Evolutionary conservation across 1,284 basidiomycete genomes (phyloP).

Genomic region (Baeospora myosura): DNA sequence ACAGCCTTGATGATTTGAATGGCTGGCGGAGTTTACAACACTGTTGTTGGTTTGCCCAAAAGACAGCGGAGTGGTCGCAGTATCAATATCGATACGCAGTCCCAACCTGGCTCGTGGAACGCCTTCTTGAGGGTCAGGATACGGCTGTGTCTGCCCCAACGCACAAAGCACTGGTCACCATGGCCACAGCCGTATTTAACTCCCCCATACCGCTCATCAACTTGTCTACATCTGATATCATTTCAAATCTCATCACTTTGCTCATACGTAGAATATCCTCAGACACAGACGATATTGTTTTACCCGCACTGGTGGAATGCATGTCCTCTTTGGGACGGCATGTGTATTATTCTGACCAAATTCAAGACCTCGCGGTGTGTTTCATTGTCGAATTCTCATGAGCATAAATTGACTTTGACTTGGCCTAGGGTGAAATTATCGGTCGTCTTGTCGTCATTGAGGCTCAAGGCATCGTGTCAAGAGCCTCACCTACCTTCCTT

Average conservation of each 20-base stretch:
- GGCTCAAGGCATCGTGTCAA: constrained; percentile 46
- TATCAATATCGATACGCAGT: constrained; percentile 91
- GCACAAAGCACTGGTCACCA: constrained; percentile 68
- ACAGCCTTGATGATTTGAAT: constrained; percentile 53
- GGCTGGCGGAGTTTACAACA: constrained; percentile 73
- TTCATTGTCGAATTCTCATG: neutral
- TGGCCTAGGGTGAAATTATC: constrained; percentile 70
- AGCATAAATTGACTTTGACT: neutral
- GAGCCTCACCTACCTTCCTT: constrained; percentile 36
- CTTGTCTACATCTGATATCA: constrained; percentile 84
- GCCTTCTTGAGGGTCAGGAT: constrained; percentile 67
- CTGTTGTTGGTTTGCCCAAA: constrained; percentile 78
- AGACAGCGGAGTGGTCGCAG: constrained; percentile 76
- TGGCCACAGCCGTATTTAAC: constrained; percentile 81
- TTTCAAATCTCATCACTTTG: constrained; percentile 70
- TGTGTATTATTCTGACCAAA: constrained; percentile 95
- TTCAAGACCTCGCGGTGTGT: constrained; percentile 78
- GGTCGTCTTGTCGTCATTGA: constrained; percentile 70
- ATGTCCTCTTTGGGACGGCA: constrained; percentile 83
- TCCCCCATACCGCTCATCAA: constrained; percentile 82
- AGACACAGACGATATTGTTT: constrained; percentile 58
- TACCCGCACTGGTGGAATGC: constrained; percentile 71
- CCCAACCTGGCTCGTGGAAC: constrained; percentile 80
- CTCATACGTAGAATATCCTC: constrained; percentile 67
- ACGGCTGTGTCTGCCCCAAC: constrained; percentile 41